These are phyloP conservation scores for Diaporthe humulicola DNA, from an alignment of 2,329 filamentous ascomycete species.

Conservation along the genomic window DNA sequence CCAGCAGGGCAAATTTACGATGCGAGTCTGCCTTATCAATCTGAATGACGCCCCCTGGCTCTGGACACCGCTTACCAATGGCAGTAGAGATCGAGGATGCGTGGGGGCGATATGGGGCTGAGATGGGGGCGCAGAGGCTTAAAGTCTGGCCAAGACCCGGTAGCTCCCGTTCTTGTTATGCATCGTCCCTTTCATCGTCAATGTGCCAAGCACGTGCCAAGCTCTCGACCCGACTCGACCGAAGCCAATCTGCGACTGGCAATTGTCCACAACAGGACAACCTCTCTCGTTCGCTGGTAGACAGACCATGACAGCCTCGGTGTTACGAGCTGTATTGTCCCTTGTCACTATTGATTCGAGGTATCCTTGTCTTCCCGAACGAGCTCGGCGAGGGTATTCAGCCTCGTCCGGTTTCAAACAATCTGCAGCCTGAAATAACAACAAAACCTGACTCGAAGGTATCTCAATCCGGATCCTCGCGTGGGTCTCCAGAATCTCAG, in stretches of 20 bases:
- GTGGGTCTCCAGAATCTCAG: background rate
- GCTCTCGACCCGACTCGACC: background rate
- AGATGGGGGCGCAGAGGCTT: conserved; percentile 6
- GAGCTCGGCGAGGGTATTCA: background rate
- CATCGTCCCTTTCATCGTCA: background rate
- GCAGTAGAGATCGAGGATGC: background rate
- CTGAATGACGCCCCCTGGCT: background rate
- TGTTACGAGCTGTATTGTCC: background rate
- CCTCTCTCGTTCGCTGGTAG: background rate
- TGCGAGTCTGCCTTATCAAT: background rate
- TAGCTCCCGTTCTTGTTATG: background rate
- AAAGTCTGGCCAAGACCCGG: background rate
- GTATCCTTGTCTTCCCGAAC: background rate
- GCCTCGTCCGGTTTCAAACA: background rate
- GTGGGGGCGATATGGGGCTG: background rate
- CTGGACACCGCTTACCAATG: background rate
- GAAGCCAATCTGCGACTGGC: background rate
- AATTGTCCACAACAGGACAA: background rate
- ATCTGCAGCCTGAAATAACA: background rate
- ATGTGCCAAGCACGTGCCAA: conserved; percentile 12
- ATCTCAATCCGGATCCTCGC: background rate
- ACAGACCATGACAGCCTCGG: background rate
- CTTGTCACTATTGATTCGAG: background rate
- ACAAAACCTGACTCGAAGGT: background rate
- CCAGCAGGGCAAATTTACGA: too few relatives aligned